Evolutionary conservation across 805 yeast species (phyloP).

Genomic region (Metschnikowia aberdeeniae): DNA sequence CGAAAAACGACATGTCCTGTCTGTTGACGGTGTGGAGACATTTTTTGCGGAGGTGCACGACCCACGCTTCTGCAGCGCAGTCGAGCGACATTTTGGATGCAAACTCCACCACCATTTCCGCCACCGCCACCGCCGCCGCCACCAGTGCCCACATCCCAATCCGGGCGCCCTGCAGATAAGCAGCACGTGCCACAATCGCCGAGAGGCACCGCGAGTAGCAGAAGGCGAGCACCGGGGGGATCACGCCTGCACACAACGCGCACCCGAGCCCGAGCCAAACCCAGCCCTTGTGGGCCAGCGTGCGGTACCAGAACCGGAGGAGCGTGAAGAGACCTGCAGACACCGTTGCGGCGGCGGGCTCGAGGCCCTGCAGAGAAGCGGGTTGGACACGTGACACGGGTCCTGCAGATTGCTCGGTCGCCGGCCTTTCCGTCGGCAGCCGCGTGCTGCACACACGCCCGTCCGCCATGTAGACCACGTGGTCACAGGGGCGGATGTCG

Average conservation of each 20-base stretch:
- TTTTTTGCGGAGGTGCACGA: constrained; percentile 45
- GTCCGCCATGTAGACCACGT: constrained; percentile 52
- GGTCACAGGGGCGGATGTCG: constrained; percentile 55
- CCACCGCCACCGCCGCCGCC: constrained; percentile 57
- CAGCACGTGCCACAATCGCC: constrained; percentile 37
- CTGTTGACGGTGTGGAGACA: constrained; percentile 47
- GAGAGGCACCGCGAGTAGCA: constrained; percentile 66
- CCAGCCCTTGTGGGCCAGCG: constrained; percentile 20
- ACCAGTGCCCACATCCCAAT: constrained; percentile 56
- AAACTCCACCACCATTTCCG: constrained; percentile 59
- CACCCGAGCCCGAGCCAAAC: constrained; percentile 49
- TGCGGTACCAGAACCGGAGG: constrained; percentile 21
- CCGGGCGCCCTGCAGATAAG: neutral
- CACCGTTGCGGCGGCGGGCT: constrained; percentile 14
- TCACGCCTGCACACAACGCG: constrained; percentile 55
- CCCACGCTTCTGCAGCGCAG: constrained; percentile 65
- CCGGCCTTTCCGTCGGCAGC: neutral
- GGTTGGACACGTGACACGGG: neutral
- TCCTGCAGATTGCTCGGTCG: neutral
- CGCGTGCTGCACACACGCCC: constrained; percentile 35
- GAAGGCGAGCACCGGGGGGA: constrained; percentile 75
- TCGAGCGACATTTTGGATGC: constrained; percentile 48
- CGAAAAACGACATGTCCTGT: constrained; percentile 55
- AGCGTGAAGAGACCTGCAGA: constrained; percentile 21
- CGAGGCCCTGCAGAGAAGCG: neutral